A percentile compares a stretch with the other conserved stretches of the same genome.
Evolutionary conservation across 148 eudicot genomes (phyloP).

Genomic region (Euryodendron excelsum): DNA sequence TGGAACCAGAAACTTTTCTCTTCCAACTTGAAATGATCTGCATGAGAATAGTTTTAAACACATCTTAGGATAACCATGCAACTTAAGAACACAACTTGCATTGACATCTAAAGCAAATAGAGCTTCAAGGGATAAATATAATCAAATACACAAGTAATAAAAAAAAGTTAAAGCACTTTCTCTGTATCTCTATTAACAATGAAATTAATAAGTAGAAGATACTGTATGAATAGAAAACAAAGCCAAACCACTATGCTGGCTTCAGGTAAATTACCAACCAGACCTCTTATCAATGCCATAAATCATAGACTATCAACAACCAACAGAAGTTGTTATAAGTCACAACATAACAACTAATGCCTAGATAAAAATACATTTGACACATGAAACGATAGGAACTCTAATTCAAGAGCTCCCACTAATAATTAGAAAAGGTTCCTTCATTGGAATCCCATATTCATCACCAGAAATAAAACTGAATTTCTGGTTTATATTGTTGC

Average conservation of each 20-base stretch:
- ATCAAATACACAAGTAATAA: background rate
- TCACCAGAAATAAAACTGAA: background rate
- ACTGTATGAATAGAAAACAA: background rate
- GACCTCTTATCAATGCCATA: background rate
- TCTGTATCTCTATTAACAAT: background rate
- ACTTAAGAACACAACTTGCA: background rate
- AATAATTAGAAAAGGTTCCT: background rate
- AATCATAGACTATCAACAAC: background rate
- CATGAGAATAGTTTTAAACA: slow-evolving; percentile 13
- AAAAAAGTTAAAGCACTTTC: background rate
- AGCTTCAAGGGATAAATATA: background rate
- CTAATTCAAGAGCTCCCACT: background rate
- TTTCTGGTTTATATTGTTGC: background rate
- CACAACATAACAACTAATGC: background rate
- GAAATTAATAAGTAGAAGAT: background rate
- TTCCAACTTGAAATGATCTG: slow-evolving; percentile 95
- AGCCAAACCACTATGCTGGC: background rate
- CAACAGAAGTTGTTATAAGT: background rate
- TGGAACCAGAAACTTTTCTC: slow-evolving; percentile 75
- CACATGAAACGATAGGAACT: background rate
- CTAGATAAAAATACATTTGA: background rate
- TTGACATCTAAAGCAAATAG: background rate
- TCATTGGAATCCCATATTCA: background rate
- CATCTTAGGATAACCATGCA: background rate
- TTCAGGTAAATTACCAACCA: background rate